Evolutionary conservation across 139 green algal species (phyloP).

Genomic region (Marvania coccoides): DNA sequence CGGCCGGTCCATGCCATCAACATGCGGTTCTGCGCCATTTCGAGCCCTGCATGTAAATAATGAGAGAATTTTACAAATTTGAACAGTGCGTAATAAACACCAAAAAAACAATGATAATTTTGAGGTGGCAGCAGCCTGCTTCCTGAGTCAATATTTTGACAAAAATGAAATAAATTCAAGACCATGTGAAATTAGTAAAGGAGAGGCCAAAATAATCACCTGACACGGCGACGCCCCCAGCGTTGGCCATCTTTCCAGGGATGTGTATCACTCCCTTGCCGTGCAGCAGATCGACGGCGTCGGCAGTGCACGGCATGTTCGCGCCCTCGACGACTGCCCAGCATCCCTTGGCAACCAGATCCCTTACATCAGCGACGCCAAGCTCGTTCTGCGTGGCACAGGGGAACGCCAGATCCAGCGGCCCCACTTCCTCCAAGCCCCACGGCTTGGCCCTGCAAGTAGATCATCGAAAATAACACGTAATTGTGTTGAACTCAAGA

Average conservation of each 20-base stretch:
- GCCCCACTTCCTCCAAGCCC: slow-evolving; percentile 25
- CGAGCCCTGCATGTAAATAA: no score
- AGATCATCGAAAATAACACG: not conserved
- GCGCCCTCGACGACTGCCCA: slow-evolving; percentile 69
- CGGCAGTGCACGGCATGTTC: slow-evolving; percentile 74
- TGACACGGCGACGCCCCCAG: slow-evolving; percentile 62
- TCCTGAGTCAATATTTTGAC: no score
- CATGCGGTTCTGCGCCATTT: slow-evolving; percentile 79
- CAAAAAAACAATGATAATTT: no score
- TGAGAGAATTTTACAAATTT: no score
- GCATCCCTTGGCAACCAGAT: slow-evolving; percentile 49
- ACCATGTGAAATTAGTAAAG: no score
- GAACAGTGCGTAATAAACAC: no score
- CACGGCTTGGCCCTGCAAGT: slow-evolving; percentile 39
- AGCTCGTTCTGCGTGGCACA: slow-evolving; percentile 68
- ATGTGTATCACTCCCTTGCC: slow-evolving; percentile 16
- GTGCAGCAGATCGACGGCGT: slow-evolving; percentile 52
- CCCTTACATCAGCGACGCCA: slow-evolving; percentile 40
- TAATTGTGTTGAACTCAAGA: not conserved
- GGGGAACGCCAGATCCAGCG: slow-evolving; percentile 64
- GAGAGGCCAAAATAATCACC: no score
- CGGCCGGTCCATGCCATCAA: slow-evolving; percentile 50
- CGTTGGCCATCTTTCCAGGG: slow-evolving; percentile 54
- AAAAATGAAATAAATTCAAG: no score
- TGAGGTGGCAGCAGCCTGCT: no score